Conservation (phyloP, 73 alveolate species). For the Paramecium caudatum region DNA sequence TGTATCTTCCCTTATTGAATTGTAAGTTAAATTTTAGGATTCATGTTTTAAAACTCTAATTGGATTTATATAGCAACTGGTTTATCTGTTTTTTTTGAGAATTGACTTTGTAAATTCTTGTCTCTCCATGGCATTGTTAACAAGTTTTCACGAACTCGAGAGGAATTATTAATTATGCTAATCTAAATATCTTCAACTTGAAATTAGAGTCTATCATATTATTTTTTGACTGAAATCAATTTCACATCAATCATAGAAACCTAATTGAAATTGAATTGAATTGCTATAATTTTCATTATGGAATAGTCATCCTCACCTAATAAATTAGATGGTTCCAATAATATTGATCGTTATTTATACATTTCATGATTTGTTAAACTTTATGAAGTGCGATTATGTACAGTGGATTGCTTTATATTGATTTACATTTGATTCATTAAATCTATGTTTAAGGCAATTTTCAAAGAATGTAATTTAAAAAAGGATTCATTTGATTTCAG, state of each 20-base stretch:
- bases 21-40: not conserved
- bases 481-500: conserved; percentile 19
- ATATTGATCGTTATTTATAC: too few relatives aligned
- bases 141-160: not conserved
- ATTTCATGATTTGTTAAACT: not conserved
- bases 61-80: conserved; percentile 32
- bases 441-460: not conserved
- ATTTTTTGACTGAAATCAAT: not conserved
- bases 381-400: conserved; percentile 8
- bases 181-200: conserved; percentile 6
- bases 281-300: too few relatives aligned
- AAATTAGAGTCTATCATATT: not conserved
- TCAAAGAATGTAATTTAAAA: conserved; percentile 3
- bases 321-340: too few relatives aligned
- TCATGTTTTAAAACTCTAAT: not conserved
- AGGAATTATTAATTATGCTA: not conserved
- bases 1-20: not conserved
- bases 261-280: not conserved
- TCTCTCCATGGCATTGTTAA: conserved; percentile 50
- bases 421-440: not conserved
- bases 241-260: not conserved
- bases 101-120: not conserved
- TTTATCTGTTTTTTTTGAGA: not conserved
- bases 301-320: too few relatives aligned
- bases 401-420: not conserved